These are phyloP conservation scores for Brasilioporus rufonigricans DNA, from an alignment of 768 basidiomycete genomes.

Conservation along the genomic window DNA sequence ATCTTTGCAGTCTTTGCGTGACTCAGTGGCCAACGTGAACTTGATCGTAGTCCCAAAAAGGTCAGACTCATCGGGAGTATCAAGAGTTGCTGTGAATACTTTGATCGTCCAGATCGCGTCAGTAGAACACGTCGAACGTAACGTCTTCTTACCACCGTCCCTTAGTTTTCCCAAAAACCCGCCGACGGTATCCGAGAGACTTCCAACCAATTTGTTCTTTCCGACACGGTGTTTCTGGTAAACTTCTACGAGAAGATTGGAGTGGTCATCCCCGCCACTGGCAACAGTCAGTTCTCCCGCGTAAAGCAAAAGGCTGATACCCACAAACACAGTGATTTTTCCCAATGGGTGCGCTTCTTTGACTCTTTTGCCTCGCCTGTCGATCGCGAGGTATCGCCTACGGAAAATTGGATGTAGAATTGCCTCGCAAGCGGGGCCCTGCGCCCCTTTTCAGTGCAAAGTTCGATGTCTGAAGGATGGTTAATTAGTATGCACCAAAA, in stretches of 20 bases:
- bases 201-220: not conserved
- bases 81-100: too few species aligned
- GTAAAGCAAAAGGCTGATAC: not conserved
- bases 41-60: not conserved
- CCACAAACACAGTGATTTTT: not conserved
- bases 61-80: not conserved
- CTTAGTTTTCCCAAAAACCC: not conserved
- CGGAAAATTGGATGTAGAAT: not conserved
- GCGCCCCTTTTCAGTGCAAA: not conserved
- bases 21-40: not conserved
- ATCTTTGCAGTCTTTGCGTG: too few species aligned
- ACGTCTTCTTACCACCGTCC: not conserved
- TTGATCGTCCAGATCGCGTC: not conserved
- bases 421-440: not conserved
- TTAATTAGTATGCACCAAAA: not conserved
- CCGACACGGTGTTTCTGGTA: not conserved
- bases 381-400: not conserved
- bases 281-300: not conserved
- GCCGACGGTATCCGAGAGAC: not conserved
- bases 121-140: not conserved
- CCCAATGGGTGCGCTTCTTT: not conserved
- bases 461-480: constrained; percentile 4
- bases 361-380: not conserved
- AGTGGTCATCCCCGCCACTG: not conserved
- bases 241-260: not conserved